Conservation (phyloP, 2,329 filamentous ascomycete species). For the Nemania sp. region DNA sequence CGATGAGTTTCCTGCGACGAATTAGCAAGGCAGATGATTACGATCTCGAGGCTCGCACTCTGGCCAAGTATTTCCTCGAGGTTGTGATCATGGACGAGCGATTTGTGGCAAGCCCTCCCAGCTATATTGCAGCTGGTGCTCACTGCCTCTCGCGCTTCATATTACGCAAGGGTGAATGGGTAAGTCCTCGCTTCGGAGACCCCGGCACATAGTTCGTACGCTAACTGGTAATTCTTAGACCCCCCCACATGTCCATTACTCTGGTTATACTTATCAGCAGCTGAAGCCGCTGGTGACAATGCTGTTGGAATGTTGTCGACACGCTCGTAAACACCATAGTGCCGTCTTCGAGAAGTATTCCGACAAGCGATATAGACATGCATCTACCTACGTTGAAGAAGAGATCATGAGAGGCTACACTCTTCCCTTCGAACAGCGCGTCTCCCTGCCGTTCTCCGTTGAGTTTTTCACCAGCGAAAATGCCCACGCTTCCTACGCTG, state of each 20-base stretch:
- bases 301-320: conserved; percentile 86
- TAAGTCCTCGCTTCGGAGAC: conserved; percentile 58
- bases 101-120: conserved; percentile 88
- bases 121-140: conserved; percentile 87
- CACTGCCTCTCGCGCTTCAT: conserved; percentile 91
- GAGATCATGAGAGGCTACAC: conserved; percentile 68
- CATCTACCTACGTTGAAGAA: conserved; percentile 76
- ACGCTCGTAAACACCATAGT: conserved; percentile 77
- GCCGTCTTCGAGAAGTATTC: conserved; percentile 93
- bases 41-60: conserved; percentile 89
- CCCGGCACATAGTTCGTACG: conserved; percentile 42
- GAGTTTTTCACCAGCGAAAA: conserved; percentile 24
- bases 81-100: conserved; percentile 97
- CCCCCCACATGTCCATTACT: conserved; percentile 85
- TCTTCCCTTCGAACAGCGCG: conserved; percentile 47
- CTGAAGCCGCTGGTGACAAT: conserved; percentile 76
- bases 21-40: conserved; percentile 99
- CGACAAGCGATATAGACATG: conserved; percentile 84
- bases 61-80: conserved; percentile 98
- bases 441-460: conserved; percentile 18
- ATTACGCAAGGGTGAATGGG: conserved; percentile 91
- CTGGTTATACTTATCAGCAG: conserved; percentile 87
- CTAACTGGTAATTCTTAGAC: conserved; percentile 56
- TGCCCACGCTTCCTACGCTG: conserved; percentile 17
- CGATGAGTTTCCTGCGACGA: conserved; percentile 95